These are phyloP conservation scores for Aspergillus bridgeri DNA, from an alignment of 495 filamentous ascomycete species.

Conservation along the genomic window DNA sequence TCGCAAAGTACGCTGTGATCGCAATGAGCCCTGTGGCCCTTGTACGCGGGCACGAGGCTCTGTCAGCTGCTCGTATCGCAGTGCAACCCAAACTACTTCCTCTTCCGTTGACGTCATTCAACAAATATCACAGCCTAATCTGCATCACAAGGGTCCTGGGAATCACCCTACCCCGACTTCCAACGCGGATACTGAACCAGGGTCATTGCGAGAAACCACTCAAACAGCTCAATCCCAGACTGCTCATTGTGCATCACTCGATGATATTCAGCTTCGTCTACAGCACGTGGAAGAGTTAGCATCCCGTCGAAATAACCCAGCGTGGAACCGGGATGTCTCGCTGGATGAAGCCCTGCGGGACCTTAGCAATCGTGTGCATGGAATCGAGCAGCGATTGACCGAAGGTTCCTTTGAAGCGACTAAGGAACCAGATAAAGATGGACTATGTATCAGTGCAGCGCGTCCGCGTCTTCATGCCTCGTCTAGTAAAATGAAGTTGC, in stretches of 20 bases:
- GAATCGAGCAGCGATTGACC: constrained; percentile 13
- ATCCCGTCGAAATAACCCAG: background rate
- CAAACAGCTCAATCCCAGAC: constrained; percentile 1
- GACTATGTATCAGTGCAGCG: constrained; percentile 4
- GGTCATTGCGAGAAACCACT: background rate
- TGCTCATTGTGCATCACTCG: background rate
- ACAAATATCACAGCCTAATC: background rate
- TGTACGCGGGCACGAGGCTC: constrained; percentile 33
- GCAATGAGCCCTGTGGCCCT: constrained; percentile 33
- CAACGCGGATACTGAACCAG: background rate
- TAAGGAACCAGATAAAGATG: background rate
- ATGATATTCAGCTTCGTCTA: constrained; percentile 15
- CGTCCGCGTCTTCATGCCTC: constrained; percentile 13
- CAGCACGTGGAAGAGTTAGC: constrained; percentile 16
- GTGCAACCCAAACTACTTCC: background rate
- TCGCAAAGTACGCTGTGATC: constrained; percentile 47
- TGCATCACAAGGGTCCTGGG: background rate
- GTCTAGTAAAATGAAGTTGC: constrained; percentile 36
- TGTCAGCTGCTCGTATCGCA: constrained; percentile 22
- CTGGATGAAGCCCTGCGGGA: constrained; percentile 13
- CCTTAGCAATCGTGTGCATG: constrained; percentile 2
- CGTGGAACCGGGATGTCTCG: background rate
- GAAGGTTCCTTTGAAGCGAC: background rate
- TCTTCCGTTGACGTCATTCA: background rate
- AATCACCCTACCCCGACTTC: background rate